Base-by-base conservation (phyloP, 495 filamentous ascomycete genomes). In the Penicillium desertorum region DNA sequence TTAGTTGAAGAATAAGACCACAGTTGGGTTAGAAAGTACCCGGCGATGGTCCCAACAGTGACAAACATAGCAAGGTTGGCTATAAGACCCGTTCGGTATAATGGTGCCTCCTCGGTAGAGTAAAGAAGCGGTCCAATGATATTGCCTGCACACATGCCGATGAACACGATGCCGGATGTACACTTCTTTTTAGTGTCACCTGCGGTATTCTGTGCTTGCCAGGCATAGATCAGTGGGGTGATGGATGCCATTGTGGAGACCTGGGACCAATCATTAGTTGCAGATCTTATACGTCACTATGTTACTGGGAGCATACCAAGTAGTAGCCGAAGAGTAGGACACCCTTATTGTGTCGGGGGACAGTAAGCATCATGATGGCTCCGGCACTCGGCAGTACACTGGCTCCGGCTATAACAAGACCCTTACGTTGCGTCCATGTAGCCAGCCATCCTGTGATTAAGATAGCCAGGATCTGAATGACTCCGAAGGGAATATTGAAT, bases 381-480 rank as follows among this genome's bases (percentile, higher is more conserved):
- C 65, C 68, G 22, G 64, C 45, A 2, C 63, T 48, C 0, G 68
- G 37, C 6, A 71, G 23, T 5, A 54, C 36, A 1, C 61, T 54
- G 27, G 65, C 47, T 0, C 51, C 53, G 4, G 58, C 59, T 47
- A 66, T 64, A 1, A 68, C 60, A 1, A 64, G 30, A 1, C 64
- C 65, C 44, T 66, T 66, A 1, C 44, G 53, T 34, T 61, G 55
- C 45, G 55, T 62, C 12, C 53, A 44, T 2, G 65, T 81, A 9
- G 79, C 76, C 2, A 78, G n/a, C 72, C 73, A 80, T 12, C 74
- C 78, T 0, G 72, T 71, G 10, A 71, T 71, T 16, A 81, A 62
- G 27, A 78, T 79, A 0, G 72, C 59, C 27, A 73, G 43, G 37
- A 82, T 56, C 51, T 81, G 79, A 44, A 81, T 77, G 0, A 70